phyloP scores from a whole-genome alignment of 805 yeast genomes.

The Debaryomyces castellii region DNA sequence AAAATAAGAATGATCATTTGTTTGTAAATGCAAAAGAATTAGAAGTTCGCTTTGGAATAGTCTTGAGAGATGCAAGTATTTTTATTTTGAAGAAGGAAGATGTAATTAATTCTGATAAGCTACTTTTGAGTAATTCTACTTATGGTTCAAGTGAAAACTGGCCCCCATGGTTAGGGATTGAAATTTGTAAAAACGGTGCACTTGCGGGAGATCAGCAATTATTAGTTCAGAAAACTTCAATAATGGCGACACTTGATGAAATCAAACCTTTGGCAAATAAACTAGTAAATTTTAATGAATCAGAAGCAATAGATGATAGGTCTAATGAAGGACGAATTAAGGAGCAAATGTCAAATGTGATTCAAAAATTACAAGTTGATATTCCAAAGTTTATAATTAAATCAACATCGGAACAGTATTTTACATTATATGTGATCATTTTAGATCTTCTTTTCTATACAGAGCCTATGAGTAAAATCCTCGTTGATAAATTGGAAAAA shows the following conservation, averaged over 20 bases:
- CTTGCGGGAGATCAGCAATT: slow-evolving; percentile 47
- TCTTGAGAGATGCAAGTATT: slow-evolving; percentile 69
- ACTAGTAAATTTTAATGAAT: slow-evolving; percentile 6
- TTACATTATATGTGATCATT: slow-evolving; percentile 59
- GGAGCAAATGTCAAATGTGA: background rate
- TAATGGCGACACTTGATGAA: slow-evolving; percentile 57
- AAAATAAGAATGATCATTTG: slow-evolving; percentile 30
- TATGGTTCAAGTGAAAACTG: slow-evolving; percentile 68
- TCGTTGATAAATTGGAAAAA: slow-evolving; percentile 62
- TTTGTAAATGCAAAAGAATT: slow-evolving; percentile 34
- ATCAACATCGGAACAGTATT: slow-evolving; percentile 74
- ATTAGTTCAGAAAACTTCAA: slow-evolving; percentile 63
- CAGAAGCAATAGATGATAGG: slow-evolving; percentile 1
- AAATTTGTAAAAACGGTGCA: slow-evolving; percentile 49
- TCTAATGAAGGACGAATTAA: slow-evolving; percentile 2
- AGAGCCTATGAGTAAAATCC: slow-evolving; percentile 64
- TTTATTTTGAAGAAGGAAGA: slow-evolving; percentile 62
- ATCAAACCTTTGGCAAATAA: slow-evolving; percentile 26
- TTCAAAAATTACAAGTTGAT: slow-evolving; percentile 54
- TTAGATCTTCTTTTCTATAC: slow-evolving; percentile 66
- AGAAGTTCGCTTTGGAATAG: slow-evolving; percentile 68
- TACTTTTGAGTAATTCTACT: slow-evolving; percentile 42
- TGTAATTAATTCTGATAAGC: slow-evolving; percentile 30
- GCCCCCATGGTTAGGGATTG: slow-evolving; percentile 91
- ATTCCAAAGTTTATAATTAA: slow-evolving; percentile 67